phyloP scores from a whole-genome alignment of 2,329 filamentous ascomycete genomes.

The Hymenoscyphus linearis region DNA sequence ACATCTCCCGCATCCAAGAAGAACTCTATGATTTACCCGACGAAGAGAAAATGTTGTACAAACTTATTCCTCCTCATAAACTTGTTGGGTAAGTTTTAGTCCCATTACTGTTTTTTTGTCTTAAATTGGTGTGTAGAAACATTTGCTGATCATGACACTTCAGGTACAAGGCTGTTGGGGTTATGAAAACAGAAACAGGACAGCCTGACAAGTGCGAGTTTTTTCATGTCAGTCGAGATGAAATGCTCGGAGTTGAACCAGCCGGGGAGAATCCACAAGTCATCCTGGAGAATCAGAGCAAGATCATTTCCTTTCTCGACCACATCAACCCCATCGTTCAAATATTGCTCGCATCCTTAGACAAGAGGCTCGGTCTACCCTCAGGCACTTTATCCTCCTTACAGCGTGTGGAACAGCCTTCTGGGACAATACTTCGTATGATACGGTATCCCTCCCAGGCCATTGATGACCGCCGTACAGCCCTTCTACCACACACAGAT shows the following conservation, averaged over 20 bases:
- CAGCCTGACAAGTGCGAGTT: background rate
- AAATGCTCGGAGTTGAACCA: constrained; percentile 21
- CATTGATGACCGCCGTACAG: constrained; percentile 17
- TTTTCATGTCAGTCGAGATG: constrained; percentile 25
- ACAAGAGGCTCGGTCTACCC: constrained; percentile 25
- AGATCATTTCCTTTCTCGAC: constrained; percentile 21
- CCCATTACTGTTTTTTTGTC: constrained; percentile 29
- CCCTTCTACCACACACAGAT: constrained; percentile 34
- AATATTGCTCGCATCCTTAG: constrained; percentile 22
- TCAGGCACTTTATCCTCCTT: constrained; percentile 16
- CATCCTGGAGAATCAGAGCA: constrained; percentile 14
- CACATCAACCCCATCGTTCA: constrained; percentile 19
- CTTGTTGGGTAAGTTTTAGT: constrained; percentile 30
- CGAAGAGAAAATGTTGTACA: constrained; percentile 47
- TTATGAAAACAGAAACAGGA: constrained; percentile 12
- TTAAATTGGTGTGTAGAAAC: background rate
- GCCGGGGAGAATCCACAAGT: constrained; percentile 22
- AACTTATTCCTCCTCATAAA: background rate
- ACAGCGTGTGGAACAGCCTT: constrained; percentile 15
- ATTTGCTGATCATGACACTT: background rate
- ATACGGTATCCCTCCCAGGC: constrained; percentile 27
- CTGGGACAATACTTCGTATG: constrained; percentile 27
- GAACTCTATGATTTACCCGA: constrained; percentile 36
- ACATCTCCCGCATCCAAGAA: constrained; percentile 19
- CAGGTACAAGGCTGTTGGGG: constrained; percentile 1